Evolutionary conservation across 2,329 filamentous ascomycete species (phyloP), one percentile per base, ranked within the genome.

Genomic region (Boeremia lycopersici): DNA sequence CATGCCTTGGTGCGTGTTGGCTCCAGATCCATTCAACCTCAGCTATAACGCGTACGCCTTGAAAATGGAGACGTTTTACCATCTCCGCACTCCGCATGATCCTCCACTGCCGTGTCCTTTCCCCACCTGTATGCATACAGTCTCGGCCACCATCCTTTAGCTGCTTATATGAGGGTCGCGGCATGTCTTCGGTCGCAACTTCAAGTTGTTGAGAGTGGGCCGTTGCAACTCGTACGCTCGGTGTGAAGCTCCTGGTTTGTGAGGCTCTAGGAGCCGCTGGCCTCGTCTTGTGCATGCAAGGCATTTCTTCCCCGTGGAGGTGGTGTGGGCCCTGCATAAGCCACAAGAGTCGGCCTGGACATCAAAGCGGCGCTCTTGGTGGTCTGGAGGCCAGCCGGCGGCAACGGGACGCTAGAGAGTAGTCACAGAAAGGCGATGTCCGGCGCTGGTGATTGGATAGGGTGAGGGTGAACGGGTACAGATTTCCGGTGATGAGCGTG

Each of bases 131-230:
- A 12, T 51, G 48, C 53, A 56, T 35, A 19, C 11, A 15, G 2
- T 33, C 26, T 41, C 52, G 41, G 52, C 30, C 42, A 10, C 51
- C 43, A 54, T 26, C 19, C 9, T 25, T n/a, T 47, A 47, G 53
- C 8, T 31, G 31, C 47, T 17, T 48, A 17, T 9, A 11, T 11
- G 28, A 49, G n/a, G 25, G 10, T 7, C 11, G 35, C 41, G 47
- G 47, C 31, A 33, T 25, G 46, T 48, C 53, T 48, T 56, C 26
- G 43, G 53, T n/a, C 29, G 43, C 28, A 13, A 48, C 19, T 43
- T 42, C 33, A 41, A 28, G 3, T 47, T 56, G 53, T 56, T 56
- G 53, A 51, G 53, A 44, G 53, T 51, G 53, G 53, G 53, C 43
- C 47, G 19, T 38, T 28, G 42, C 36, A 41, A 46, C 52, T 49